Percentiles rank a stretch among this genome's conserved stretches.
Evolutionary conservation across 139 green algal genomes (phyloP).

Genomic region (Picochlorum sp.): DNA sequence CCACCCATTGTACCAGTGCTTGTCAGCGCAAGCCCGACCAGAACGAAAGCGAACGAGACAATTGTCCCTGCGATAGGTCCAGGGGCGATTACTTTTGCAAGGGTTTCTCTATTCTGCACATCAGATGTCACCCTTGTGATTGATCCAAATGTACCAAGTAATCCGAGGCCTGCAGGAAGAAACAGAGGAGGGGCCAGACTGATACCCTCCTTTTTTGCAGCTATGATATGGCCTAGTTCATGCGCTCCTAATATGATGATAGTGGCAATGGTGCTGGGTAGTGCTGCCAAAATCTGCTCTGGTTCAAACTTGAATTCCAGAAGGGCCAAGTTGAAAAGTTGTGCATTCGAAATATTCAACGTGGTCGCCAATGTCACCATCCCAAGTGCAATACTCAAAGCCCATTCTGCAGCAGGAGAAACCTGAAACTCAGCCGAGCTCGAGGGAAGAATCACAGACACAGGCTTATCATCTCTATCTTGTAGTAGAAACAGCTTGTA

Average conservation of each 20-base stretch:
- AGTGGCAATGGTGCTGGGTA: slow-evolving; percentile 38
- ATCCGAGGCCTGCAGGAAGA: slow-evolving; percentile 59
- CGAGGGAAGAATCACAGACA: slow-evolving; percentile 48
- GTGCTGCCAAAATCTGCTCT: slow-evolving; percentile 24
- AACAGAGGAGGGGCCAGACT: slow-evolving; percentile 68
- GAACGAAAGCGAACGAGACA: slow-evolving; percentile 31
- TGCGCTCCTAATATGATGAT: slow-evolving; percentile 40
- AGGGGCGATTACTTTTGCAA: slow-evolving; percentile 35
- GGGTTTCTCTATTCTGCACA: slow-evolving; percentile 34
- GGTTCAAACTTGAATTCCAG: slow-evolving; percentile 19
- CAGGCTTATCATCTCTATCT: slow-evolving; percentile 61
- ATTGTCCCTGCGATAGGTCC: slow-evolving; percentile 44
- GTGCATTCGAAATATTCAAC: slow-evolving; percentile 45
- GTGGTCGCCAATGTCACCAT: slow-evolving; percentile 44
- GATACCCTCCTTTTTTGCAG: slow-evolving; percentile 43
- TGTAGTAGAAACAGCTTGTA: slow-evolving; percentile 67
- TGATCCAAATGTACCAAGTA: slow-evolving; percentile 69
- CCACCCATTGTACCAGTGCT: slow-evolving; percentile 28
- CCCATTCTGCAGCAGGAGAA: slow-evolving; percentile 19
- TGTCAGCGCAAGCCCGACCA: slow-evolving; percentile 47
- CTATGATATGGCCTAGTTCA: slow-evolving; percentile 50
- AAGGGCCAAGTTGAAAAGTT: slow-evolving; percentile 43
- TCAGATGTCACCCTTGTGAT: slow-evolving; percentile 63
- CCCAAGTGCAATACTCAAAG: slow-evolving; percentile 50
- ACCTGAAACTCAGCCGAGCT: slow-evolving; percentile 13